These are phyloP conservation scores for Erodium chrysanthum DNA, from an alignment of 441 rosid genomes.

Conservation along the genomic window DNA sequence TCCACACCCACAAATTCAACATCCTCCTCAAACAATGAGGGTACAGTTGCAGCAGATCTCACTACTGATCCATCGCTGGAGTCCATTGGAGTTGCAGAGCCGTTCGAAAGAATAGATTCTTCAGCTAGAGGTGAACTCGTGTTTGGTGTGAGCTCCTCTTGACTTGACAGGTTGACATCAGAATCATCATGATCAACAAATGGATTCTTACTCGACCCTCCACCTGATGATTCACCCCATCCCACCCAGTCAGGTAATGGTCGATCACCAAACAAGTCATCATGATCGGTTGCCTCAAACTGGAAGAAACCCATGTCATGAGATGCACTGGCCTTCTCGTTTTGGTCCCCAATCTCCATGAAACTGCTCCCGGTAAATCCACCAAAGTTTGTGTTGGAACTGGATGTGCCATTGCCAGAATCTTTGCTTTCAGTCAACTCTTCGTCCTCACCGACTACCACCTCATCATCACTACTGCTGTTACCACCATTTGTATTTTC, in stretches of 20 bases:
- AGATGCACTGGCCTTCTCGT: conserved; percentile 28
- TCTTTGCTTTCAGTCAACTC: conserved; percentile 55
- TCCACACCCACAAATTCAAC: conserved; percentile 95
- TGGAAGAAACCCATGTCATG: conserved; percentile 39
- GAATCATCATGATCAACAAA: conserved; percentile 40
- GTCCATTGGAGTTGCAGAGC: conserved; percentile 31
- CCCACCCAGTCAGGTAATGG: conserved; percentile 81
- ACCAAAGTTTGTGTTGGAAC: conserved; percentile 34
- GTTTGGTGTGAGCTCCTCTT: conserved; percentile 7
- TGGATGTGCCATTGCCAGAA: conserved; percentile 38
- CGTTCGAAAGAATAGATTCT: conserved; percentile 40
- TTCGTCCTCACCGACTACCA: conserved; percentile 84
- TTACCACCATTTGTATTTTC: conserved; percentile 48
- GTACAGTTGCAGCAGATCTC: conserved; percentile 36
- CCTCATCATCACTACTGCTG: conserved; percentile 84
- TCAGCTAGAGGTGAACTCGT: conserved; percentile 29
- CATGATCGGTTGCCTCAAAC: conserved; percentile 44
- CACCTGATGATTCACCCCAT: conserved; percentile 59
- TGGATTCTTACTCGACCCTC: conserved; percentile 52
- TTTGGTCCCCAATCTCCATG: conserved; percentile 21
- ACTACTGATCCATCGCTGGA: conserved; percentile 21
- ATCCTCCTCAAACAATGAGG: conserved; percentile 83
- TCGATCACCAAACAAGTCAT: conserved; percentile 44
- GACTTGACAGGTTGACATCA: conserved; percentile 29
- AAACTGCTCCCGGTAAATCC: conserved; percentile 19